Evolutionary conservation across 1,284 basidiomycete species (phyloP), one percentile per base, ranked within the genome.

Genomic region (Papiliotrema laurentii): DNA sequence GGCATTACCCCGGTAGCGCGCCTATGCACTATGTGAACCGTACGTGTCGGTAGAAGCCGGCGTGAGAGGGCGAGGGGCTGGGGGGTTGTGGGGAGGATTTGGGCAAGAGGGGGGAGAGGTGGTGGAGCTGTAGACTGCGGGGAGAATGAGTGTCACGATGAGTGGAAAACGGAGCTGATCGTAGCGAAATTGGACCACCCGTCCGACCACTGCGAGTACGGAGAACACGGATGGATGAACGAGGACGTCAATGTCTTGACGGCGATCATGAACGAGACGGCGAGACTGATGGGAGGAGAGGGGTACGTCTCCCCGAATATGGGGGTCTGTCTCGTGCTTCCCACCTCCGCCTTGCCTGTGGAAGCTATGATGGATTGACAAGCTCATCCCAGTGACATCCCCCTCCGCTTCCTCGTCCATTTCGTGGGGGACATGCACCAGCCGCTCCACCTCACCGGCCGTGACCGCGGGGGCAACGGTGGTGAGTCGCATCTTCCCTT

Each of bases 371-470:
- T n/a, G n/a, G n/a, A n/a, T n/a, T n/a, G n/a, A n/a, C n/a, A n/a
- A n/a, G n/a, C n/a, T n/a, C n/a, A n/a, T n/a, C n/a, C 27, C 46
- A 69, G 73, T 13, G 78, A 79, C 58, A 74, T 77, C 64, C 86
- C 89, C 2, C 77, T 94, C 63, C 87, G 89, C 66, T 96, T 94
- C 76, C 76, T 97, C 43, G 81, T 91, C 31, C 92, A 97, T 68
- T 91, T 90, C 56, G 54, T 93, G 9, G 92, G 92, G 0, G 92
- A 96, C 66, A 78, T 93, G 78, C 91, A 94, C 64, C 85, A 87
- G 80, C 91, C 91, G 9, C 76, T 96, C 43, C 92, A 97, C 69
- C 79, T 96, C 36, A 86, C 87, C 0, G 89, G 89, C 2, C 77
- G 89, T 16, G 83, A 88, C 55, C 79, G 85, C 27, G 91, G 92